These are phyloP conservation scores for Xylariaceae sp. DNA, from an alignment of 2,329 filamentous ascomycete genomes.

Conservation along the genomic window DNA sequence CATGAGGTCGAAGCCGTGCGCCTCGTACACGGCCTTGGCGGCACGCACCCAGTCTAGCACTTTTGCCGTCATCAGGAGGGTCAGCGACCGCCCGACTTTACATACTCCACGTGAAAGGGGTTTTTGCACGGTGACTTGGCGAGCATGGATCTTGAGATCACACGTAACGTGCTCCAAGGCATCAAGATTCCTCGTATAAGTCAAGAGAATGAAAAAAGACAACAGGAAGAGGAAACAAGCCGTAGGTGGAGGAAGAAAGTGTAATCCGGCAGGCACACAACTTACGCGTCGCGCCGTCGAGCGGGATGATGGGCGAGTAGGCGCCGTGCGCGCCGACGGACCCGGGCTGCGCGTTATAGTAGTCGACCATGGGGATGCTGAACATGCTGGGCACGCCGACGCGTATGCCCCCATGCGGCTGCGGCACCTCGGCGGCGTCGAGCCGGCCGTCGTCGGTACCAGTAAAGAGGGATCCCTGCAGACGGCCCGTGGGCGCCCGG, in stretches of 20 bases:
- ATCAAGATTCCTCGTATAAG: too few species aligned
- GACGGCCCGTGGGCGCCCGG: slow-evolving; percentile 29
- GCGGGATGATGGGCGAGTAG: slow-evolving; percentile 29
- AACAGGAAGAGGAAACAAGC: too few species aligned
- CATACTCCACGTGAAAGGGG: too few species aligned
- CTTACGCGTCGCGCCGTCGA: slow-evolving; percentile 29
- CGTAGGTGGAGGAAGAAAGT: too few species aligned
- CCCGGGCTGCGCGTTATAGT: slow-evolving; percentile 22
- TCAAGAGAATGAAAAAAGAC: too few species aligned
- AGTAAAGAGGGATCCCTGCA: slow-evolving; percentile 30
- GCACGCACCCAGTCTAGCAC: slow-evolving; percentile 34
- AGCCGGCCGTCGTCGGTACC: slow-evolving; percentile 30
- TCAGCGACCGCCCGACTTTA: too few species aligned
- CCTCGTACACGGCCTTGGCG: slow-evolving; percentile 33
- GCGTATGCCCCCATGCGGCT: slow-evolving; percentile 26
- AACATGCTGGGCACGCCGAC: slow-evolving; percentile 29
- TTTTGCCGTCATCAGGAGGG: too few species aligned
- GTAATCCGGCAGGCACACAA: too few species aligned
- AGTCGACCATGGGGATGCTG: slow-evolving; percentile 29
- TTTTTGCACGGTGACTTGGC: too few species aligned
- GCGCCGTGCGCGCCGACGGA: slow-evolving; percentile 28
- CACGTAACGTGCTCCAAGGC: too few species aligned
- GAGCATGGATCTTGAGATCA: too few species aligned
- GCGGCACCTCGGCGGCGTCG: slow-evolving; percentile 27
- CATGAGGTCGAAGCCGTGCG: slow-evolving; percentile 34